These are phyloP conservation scores for Anthracocystis panici-leucophaei DNA, from an alignment of 1,284 basidiomycete species.

Conservation along the genomic window DNA sequence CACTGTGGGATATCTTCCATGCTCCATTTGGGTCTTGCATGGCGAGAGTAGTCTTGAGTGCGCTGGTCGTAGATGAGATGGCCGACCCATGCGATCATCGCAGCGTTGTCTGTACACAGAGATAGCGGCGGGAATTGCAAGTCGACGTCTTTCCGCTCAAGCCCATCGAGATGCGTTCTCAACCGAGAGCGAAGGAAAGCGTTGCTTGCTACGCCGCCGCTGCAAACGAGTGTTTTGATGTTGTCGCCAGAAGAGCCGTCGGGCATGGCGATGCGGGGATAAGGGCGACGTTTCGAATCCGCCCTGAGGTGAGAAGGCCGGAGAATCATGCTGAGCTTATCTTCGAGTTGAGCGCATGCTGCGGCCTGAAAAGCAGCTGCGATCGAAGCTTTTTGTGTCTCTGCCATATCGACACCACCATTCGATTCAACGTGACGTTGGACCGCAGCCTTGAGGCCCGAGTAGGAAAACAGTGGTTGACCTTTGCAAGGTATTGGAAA, in stretches of 20 bases:
- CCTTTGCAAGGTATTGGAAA: conserved; percentile 58
- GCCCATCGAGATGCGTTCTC: conserved; percentile 31
- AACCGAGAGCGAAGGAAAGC: conserved; percentile 48
- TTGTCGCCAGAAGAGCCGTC: conserved; percentile 4
- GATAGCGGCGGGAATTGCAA: conserved; percentile 63
- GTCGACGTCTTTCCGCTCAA: conserved; percentile 37
- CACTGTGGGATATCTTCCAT: conserved; percentile 52
- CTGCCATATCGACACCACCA: conserved; percentile 2
- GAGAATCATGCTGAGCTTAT: conserved; percentile 56
- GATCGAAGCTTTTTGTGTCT: conserved; percentile 11
- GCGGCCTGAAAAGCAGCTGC: conserved; percentile 60
- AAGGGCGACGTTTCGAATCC: conserved; percentile 10
- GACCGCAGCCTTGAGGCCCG: conserved; percentile 58
- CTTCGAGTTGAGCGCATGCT: conserved; percentile 62
- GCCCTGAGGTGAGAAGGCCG: conserved; percentile 12
- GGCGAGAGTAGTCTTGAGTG: conserved; percentile 45
- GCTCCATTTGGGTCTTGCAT: conserved; percentile 63
- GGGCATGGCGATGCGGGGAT: conserved; percentile 24
- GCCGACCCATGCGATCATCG: conserved; percentile 67
- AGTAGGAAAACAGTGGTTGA: conserved; percentile 59
- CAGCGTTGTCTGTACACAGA: conserved; percentile 67
- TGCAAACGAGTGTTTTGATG: conserved; percentile 59
- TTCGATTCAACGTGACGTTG: conserved; percentile 33
- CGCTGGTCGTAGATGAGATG: conserved; percentile 51
- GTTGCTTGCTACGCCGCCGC: conserved; percentile 67